Evolutionary conservation across 164 flowering plant species (phyloP), one percentile per base, ranked within the genome.

Genomic region (Nymphaea thermarum): DNA sequence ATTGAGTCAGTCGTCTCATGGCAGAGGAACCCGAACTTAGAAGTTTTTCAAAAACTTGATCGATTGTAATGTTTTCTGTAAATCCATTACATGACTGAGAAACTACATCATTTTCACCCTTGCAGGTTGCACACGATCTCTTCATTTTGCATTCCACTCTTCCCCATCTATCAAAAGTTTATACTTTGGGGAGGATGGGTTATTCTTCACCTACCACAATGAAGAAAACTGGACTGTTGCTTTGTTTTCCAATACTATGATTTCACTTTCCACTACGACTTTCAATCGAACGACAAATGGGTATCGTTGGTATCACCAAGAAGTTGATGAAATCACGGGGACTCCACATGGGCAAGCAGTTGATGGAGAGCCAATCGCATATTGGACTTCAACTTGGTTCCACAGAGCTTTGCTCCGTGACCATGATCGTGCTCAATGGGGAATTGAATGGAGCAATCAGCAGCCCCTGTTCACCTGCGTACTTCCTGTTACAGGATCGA

Each of bases 121-220:
- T 76, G 68, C 75, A 88, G 94, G 86, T 88, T 66, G 86, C 83
- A 8, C 81, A 82, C 0, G 1, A 69, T 16, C 42, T 91, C 71
- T 86, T 79, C 75, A 74, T 74, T 66, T 76, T 79, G 63, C 67
- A 81, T 4, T 69, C 68, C 5, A 64, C 68, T 5, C 61, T 77
- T 61, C 82, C 87, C 43, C 2, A 74, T 55, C 0, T 84, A 16
- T 71, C 85, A 2, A 82, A 88, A 53, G 71, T 85, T 61, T 80
- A 36, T 88, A 77, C 45, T 73, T 85, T 57, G 84, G 82, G 44
- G 18, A 68, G 5, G 81, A 82, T 61, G 87, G 93, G 2, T 45
- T 47, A 47, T 70, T 82, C 60, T 82, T 84, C 67, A 76, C 88
- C 0, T 87, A 83, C 68, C 78, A 76, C 67, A 68, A 3, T 0